Evolutionary conservation across 441 rosid genomes (phyloP).

Genomic region (Manihot esculenta): DNA sequence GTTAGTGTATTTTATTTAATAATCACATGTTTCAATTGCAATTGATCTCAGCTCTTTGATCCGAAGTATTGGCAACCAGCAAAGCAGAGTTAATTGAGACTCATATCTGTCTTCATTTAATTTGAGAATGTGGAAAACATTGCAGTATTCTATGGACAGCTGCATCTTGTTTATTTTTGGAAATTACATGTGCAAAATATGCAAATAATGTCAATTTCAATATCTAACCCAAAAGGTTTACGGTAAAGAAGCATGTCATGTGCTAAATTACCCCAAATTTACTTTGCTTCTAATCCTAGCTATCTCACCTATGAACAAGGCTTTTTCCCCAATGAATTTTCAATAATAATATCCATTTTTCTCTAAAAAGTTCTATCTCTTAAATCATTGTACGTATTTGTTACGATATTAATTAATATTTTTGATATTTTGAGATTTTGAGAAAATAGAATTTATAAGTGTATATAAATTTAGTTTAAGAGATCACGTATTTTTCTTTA

Average conservation of each 20-base stretch:
- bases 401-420: too few species aligned
- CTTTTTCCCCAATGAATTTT: too few species aligned
- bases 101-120: background rate
- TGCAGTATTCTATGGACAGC: background rate
- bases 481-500: too few species aligned
- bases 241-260: constrained; percentile 17
- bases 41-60: background rate
- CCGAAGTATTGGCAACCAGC: background rate
- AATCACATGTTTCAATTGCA: constrained; percentile 13
- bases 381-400: too few species aligned
- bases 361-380: too few species aligned
- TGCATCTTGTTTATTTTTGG: background rate
- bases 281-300: background rate
- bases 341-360: too few species aligned
- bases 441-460: too few species aligned
- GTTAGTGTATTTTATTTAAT: background rate
- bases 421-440: too few species aligned
- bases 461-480: too few species aligned
- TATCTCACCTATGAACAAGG: too few species aligned
- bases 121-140: background rate
- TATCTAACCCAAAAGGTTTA: background rate
- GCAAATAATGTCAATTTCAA: constrained; percentile 9
- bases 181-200: constrained; percentile 21
- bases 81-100: background rate
- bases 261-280: constrained; percentile 25